Base-by-base conservation (phyloP, 1,284 basidiomycete genomes). In the Xerocomus cyaneibrunnescens region DNA sequence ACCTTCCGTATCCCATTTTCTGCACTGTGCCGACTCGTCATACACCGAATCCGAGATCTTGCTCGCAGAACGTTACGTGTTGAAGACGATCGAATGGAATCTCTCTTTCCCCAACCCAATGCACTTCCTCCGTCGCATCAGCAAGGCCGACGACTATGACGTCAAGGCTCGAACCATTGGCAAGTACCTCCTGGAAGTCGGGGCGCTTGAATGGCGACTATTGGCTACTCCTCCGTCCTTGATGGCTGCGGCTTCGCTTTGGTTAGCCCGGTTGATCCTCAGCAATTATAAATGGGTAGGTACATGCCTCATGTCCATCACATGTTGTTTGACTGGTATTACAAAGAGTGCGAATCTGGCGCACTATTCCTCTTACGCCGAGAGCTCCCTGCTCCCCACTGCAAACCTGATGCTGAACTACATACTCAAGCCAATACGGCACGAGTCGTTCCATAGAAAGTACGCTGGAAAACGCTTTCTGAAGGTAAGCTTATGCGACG, bases 141-240 rank as follows among this genome's bases (percentile, higher is more conserved):
- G 92, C 72, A 99, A 98, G 72, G 97, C 96, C 4, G 97, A 99
- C 64, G 89, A 92, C 54, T 98, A 96, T 70, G 92, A 98, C 65
- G 84, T 94, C 48, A 88, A 95, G 68, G 88, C 87, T 23, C 79
- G 95, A 51, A 98, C 94, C 0, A 79, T 98, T 10, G 94, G 87
- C 46, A 99, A 98, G 72, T 98, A 92, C 71, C 78, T 97, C 42
- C 78, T 97, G 62, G 96, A 99, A 76, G 92, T 98, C 51, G 84
- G 84, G 13, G 85, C 88, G 51, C 78, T 99, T 12, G 94, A 99
- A 61, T 89, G 94, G 80, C 77, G 87, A 6, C 74, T 99, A 56
- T 78, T 99, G 55, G 78, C 82, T 13, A 85, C 84, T 21, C 84
- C 89, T 19, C 93, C 96, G 1, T 94, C 92, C 25, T 70, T 94